Conservation (phyloP, 441 rosid species). For the Dalechampia spathulata region DNA sequence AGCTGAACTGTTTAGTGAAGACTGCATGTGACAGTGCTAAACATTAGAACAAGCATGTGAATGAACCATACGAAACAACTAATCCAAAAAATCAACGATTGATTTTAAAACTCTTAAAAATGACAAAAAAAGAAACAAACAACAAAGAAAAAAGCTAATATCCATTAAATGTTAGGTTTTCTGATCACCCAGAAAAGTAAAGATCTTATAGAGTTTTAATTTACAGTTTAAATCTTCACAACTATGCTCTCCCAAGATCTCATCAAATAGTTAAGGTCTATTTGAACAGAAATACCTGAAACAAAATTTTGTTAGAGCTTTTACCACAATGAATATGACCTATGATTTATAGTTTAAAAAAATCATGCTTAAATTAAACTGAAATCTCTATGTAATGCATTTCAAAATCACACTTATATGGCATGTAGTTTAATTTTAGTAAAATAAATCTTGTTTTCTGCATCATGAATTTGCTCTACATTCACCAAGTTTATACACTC, state of each 20-base stretch:
- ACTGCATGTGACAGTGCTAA: constrained; percentile 39
- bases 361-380: background rate
- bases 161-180: no score
- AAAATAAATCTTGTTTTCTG: background rate
- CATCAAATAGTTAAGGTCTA: background rate
- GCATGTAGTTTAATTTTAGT: background rate
- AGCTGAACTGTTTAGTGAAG: constrained; percentile 74
- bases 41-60: constrained; percentile 11
- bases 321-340: background rate
- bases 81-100: background rate
- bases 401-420: background rate
- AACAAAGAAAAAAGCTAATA: background rate
- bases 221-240: background rate
- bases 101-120: background rate
- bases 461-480: background rate
- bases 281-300: background rate
- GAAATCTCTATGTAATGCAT: background rate
- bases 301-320: background rate
- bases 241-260: background rate
- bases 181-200: no score
- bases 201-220: background rate
- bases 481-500: background rate
- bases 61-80: background rate
- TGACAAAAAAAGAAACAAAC: background rate
- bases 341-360: background rate